A percentile compares a stretch with the other conserved stretches of the same genome.
These are phyloP conservation scores for Nigrospora sphaerica DNA, from an alignment of 2,329 filamentous ascomycete species.

Conservation along the genomic window DNA sequence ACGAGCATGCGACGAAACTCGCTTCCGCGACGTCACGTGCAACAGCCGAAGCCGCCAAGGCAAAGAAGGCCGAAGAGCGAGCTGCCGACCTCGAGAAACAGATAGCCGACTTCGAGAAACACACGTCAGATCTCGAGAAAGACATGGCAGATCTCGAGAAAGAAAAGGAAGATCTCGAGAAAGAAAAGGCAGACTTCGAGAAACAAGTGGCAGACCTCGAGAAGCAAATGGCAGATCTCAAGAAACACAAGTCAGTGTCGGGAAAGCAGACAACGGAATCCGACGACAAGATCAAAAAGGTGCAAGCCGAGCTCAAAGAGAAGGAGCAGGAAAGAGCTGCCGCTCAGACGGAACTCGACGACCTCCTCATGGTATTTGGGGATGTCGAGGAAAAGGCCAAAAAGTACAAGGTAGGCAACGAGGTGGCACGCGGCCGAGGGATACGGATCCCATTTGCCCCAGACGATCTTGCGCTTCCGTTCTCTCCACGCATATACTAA, in stretches of 20 bases:
- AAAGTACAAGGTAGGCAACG: constrained; percentile 60
- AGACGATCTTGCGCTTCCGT: background rate
- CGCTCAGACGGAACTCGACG: constrained; percentile 69
- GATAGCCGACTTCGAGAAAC: constrained; percentile 28
- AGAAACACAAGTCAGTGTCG: background rate
- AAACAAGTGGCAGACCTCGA: constrained; percentile 34
- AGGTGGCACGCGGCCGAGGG: no score
- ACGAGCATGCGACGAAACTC: constrained; percentile 37
- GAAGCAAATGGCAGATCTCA: constrained; percentile 12
- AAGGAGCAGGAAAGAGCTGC: constrained; percentile 57
- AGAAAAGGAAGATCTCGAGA: constrained; percentile 2
- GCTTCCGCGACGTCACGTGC: constrained; percentile 12
- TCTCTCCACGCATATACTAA: constrained; percentile 7
- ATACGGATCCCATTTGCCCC: background rate
- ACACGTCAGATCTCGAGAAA: constrained; percentile 1
- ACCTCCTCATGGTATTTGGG: constrained; percentile 73
- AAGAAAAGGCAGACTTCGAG: constrained; percentile 26
- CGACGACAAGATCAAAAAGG: constrained; percentile 12
- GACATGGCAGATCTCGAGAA: background rate
- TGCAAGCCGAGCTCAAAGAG: constrained; percentile 25
- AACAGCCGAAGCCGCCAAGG: constrained; percentile 11
- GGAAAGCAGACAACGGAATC: background rate
- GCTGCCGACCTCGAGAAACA: constrained; percentile 42
- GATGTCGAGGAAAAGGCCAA: constrained; percentile 72
- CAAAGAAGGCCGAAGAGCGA: constrained; percentile 37